phyloP scores from a whole-genome alignment of 352 stramenopile genomes.

The Phytophthora nicotianae region DNA sequence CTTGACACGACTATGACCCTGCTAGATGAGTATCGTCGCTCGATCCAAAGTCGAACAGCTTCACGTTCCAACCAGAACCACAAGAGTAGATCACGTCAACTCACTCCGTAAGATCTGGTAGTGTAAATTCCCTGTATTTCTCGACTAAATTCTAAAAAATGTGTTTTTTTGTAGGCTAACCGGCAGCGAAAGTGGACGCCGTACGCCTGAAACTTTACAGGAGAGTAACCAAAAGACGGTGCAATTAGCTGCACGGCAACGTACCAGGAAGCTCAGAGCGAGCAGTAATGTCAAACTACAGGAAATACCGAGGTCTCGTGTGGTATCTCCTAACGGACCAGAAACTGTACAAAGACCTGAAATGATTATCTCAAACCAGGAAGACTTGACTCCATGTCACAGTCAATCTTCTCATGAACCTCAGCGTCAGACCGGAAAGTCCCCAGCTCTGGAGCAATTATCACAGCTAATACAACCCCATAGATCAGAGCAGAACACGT shows the following conservation, averaged over 20 bases:
- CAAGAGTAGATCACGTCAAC: slow-evolving; percentile 35
- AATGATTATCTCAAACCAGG: slow-evolving; percentile 38
- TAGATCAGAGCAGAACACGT: slow-evolving; percentile 7
- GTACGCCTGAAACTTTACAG: slow-evolving; percentile 21
- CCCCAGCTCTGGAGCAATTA: slow-evolving; percentile 37
- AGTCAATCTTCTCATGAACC: neutral
- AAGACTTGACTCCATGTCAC: slow-evolving; percentile 20
- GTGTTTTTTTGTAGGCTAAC: slow-evolving; percentile 13
- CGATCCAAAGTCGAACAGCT: slow-evolving; percentile 42
- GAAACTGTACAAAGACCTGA: neutral
- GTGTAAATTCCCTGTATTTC: neutral
- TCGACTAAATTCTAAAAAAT: neutral
- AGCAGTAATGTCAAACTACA: slow-evolving; percentile 33
- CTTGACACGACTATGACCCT: slow-evolving; percentile 49
- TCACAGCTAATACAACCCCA: slow-evolving; percentile 16
- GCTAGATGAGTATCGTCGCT: slow-evolving; percentile 65
- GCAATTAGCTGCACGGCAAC: slow-evolving; percentile 3
- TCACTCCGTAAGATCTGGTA: slow-evolving; percentile 47
- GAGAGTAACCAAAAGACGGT: slow-evolving; percentile 5
- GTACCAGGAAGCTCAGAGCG: slow-evolving; percentile 16
- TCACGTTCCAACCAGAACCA: slow-evolving; percentile 23
- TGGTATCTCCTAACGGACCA: slow-evolving; percentile 1
- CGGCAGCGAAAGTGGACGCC: slow-evolving; percentile 23
- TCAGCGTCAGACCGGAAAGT: slow-evolving; percentile 15
- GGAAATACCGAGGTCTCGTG: slow-evolving; percentile 15